Percentiles rank a stretch among this genome's conserved stretches.
These are phyloP conservation scores for Umbelopsis vinacea DNA, from an alignment of 192 early-diverging fungal genomes.

Conservation along the genomic window DNA sequence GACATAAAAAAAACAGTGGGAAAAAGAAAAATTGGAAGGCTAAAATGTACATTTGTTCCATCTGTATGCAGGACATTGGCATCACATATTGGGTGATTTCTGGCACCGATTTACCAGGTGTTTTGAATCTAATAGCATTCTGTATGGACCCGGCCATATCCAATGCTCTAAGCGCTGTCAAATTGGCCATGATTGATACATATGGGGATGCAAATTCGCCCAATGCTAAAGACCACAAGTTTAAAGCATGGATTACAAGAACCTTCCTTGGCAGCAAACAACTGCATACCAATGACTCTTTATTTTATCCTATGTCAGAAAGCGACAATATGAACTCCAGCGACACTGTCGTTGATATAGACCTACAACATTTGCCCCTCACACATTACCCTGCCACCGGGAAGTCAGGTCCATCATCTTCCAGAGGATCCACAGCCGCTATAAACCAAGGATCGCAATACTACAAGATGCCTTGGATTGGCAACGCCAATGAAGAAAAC, in stretches of 20 bases:
- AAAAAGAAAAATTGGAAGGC: too few species aligned
- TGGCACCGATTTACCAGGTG: constrained; percentile 17
- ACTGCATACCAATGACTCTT: not conserved
- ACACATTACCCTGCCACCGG: not conserved
- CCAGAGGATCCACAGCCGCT: not conserved
- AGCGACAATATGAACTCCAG: not conserved
- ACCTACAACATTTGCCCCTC: not conserved
- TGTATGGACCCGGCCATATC: constrained; percentile 7
- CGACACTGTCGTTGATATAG: not conserved
- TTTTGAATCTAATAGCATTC: constrained; percentile 20
- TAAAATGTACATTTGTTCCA: not conserved
- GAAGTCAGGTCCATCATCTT: not conserved
- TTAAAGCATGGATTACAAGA: not conserved
- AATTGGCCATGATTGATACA: not conserved
- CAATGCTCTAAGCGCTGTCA: not conserved
- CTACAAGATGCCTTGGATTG: not conserved
- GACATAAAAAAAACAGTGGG: too few species aligned
- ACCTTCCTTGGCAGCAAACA: not conserved
- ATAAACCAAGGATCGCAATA: not conserved
- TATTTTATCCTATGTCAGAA: not conserved
- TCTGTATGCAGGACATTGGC: not conserved
- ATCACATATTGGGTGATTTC: not conserved
- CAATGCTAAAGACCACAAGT: not conserved
- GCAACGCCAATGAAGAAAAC: not conserved
- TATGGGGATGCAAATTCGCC: constrained; percentile 1